These are phyloP conservation scores for Thinopyrum elongatum DNA, from an alignment of 176 grass and related monocot species.

Conservation along the genomic window DNA sequence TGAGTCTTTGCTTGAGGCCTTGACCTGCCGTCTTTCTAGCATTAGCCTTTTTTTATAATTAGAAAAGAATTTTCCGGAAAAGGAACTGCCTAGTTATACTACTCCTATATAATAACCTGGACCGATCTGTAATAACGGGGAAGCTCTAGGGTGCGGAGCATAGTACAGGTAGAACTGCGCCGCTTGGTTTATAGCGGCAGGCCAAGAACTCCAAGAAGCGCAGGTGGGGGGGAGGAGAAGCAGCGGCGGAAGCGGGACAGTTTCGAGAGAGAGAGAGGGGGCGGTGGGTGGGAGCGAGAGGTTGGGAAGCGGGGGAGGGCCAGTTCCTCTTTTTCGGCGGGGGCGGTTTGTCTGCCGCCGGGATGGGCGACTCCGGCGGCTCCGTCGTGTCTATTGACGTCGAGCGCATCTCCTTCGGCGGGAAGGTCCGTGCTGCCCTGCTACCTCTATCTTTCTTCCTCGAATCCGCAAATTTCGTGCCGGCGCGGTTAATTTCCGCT, in stretches of 20 bases:
- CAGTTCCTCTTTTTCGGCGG: slow-evolving; percentile 11
- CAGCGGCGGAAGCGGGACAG: slow-evolving; percentile 13
- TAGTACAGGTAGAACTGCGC: slow-evolving; percentile 6
- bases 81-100: background rate
- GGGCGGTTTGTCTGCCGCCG: slow-evolving; percentile 20
- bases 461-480: background rate
- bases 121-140: background rate
- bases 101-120: background rate
- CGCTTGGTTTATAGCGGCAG: slow-evolving; percentile 40
- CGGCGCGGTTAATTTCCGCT: slow-evolving; percentile 7
- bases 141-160: background rate
- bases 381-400: slow-evolving; percentile 81
- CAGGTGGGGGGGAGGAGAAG: slow-evolving; percentile 21
- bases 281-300: background rate
- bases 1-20: background rate
- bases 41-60: background rate
- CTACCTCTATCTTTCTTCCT: background rate
- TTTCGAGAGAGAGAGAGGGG: slow-evolving; percentile 4
- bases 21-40: slow-evolving; percentile 26
- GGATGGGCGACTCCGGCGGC: slow-evolving; percentile 83
- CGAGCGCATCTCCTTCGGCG: slow-evolving; percentile 94
- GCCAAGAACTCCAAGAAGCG: slow-evolving; percentile 34
- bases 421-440: slow-evolving; percentile 50
- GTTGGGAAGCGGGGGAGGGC: background rate
- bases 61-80: background rate